Percentiles rank a stretch among this genome's conserved stretches.
These are phyloP conservation scores for Botrytis byssoidea DNA, from an alignment of 2,329 filamentous ascomycete genomes.

Conservation along the genomic window DNA sequence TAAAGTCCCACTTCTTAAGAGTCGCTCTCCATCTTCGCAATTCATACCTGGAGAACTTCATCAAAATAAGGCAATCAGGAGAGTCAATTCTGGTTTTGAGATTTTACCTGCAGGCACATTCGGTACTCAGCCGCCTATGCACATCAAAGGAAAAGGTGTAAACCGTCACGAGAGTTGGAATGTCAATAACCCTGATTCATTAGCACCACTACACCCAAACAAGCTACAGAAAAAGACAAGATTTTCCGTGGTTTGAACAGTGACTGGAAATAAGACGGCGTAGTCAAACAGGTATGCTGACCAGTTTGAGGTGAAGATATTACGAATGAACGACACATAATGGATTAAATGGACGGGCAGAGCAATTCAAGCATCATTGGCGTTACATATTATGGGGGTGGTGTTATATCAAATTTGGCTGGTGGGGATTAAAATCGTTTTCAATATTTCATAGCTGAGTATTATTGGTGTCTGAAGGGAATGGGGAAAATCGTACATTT, in stretches of 20 bases:
- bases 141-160: constrained; percentile 25
- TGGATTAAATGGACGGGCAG: neutral
- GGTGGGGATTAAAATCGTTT: constrained; percentile 1
- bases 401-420: neutral
- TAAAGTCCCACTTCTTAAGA: constrained; percentile 19
- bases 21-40: constrained; percentile 30
- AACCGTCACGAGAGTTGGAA: constrained; percentile 23
- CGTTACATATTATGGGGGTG: neutral
- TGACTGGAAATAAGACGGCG: neutral
- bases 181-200: constrained; percentile 27
- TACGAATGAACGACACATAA: neutral
- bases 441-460: constrained; percentile 14
- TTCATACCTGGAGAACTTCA: constrained; percentile 42
- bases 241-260: neutral
- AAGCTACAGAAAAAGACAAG: constrained; percentile 20
- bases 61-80: constrained; percentile 40
- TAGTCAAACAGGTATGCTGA: neutral
- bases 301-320: neutral
- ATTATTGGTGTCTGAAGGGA: neutral
- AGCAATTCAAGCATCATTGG: neutral
- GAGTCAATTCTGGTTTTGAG: constrained; percentile 44
- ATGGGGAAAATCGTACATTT: neutral
- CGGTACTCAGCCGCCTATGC: constrained; percentile 26
- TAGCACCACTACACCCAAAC: neutral
- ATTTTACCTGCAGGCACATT: constrained; percentile 44